Evolutionary conservation across 225 moss, liverwort and hornwort genomes (phyloP).

Genomic region (Sphagnum contortum): DNA sequence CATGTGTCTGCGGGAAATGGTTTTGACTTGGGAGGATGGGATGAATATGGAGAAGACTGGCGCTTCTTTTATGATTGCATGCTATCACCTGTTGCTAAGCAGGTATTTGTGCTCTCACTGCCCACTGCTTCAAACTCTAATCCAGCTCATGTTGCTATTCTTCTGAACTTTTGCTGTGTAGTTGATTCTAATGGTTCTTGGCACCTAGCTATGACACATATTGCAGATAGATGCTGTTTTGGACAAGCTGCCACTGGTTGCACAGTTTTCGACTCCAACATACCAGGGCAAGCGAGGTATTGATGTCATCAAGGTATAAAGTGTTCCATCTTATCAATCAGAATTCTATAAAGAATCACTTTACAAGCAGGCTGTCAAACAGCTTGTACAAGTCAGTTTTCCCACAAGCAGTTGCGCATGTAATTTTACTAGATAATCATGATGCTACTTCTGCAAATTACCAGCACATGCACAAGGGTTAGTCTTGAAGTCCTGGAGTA

Average conservation of each 20-base stretch:
- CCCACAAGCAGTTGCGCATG: too few relatives aligned
- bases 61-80: constrained; percentile 87
- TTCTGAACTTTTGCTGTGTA: too few relatives aligned
- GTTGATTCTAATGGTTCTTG: too few relatives aligned
- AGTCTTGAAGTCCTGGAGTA: too few relatives aligned
- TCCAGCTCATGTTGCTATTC: not conserved
- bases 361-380: too few relatives aligned
- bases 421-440: too few relatives aligned
- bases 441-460: too few relatives aligned
- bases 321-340: not conserved
- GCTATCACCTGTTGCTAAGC: constrained; percentile 70
- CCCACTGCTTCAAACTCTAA: too few relatives aligned
- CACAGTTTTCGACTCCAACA: constrained; percentile 67
- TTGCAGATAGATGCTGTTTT: constrained; percentile 61
- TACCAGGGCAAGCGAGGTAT: constrained; percentile 67
- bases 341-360: too few relatives aligned
- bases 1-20: constrained; percentile 50
- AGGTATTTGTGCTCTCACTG: constrained; percentile 22
- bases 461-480: too few relatives aligned
- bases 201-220: too few relatives aligned
- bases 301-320: constrained; percentile 59
- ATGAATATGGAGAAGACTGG: constrained; percentile 79
- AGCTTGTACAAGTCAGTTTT: too few relatives aligned
- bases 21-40: constrained; percentile 76
- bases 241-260: constrained; percentile 65